Evolutionary conservation across 2,329 filamentous ascomycete genomes (phyloP).

Genomic region (Ophiostoma quercus): DNA sequence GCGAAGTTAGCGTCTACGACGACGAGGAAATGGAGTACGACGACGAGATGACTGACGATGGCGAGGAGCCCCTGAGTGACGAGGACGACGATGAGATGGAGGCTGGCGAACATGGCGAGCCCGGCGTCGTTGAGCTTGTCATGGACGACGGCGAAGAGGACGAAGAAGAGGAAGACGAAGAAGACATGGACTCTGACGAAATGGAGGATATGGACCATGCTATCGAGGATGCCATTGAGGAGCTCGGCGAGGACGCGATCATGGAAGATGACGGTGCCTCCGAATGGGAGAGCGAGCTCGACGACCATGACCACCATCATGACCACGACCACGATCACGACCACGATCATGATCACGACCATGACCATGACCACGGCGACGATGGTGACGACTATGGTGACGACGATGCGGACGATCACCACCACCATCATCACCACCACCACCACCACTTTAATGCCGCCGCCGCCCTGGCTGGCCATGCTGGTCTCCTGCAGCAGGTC

Average conservation of each 20-base stretch:
- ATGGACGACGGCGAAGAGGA: conserved; percentile 65
- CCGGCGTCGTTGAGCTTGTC: conserved; percentile 66
- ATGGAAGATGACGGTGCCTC: conserved; percentile 56
- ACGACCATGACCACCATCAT: conserved; percentile 51
- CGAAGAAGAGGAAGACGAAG: conserved; percentile 44
- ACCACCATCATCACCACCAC: conserved; percentile 5
- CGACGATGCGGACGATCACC: conserved; percentile 35
- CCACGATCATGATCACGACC: conserved; percentile 42
- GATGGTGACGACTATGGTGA: conserved; percentile 45
- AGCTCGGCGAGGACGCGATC: conserved; percentile 59
- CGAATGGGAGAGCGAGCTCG: conserved; percentile 59
- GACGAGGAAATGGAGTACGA: conserved; percentile 91
- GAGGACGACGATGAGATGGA: conserved; percentile 86
- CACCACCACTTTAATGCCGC: conserved; percentile 47
- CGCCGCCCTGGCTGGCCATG: conserved; percentile 34
- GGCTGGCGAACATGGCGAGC: conserved; percentile 68
- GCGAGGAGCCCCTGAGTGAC: conserved; percentile 83
- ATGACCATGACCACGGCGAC: conserved; percentile 40
- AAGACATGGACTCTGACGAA: conserved; percentile 46
- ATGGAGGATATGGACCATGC: conserved; percentile 46
- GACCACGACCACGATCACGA: conserved; percentile 35
- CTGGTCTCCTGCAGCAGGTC: conserved; percentile 30
- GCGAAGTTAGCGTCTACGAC: conserved; percentile 88
- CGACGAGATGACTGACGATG: conserved; percentile 71
- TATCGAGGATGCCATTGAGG: conserved; percentile 55